phyloP scores from a whole-genome alignment of 768 basidiomycete species.

The Kwoniella newhampshirensis region DNA sequence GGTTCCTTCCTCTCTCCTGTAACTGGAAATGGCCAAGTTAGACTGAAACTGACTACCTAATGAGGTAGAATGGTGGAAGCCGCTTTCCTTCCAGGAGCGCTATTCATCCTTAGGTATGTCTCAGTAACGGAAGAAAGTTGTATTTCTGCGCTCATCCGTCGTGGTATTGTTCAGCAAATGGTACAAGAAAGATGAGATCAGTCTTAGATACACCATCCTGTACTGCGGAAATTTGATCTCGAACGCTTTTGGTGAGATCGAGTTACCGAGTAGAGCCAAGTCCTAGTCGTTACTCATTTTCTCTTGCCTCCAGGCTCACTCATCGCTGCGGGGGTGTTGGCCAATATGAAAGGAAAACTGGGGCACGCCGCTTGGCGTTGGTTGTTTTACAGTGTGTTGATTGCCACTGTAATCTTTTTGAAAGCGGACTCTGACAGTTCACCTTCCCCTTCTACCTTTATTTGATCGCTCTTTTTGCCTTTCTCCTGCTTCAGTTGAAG shows the following conservation, averaged over 20 bases:
- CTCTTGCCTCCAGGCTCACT: not conserved
- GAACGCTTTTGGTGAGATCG: conserved; percentile 8
- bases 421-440: too few species aligned
- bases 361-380: conserved; percentile 23
- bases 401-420: too few species aligned
- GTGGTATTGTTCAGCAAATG: conserved; percentile 16
- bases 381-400: conserved; percentile 19
- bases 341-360: conserved; percentile 19
- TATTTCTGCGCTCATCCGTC: not conserved
- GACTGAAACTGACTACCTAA: too few species aligned
- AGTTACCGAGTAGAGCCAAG: too few species aligned
- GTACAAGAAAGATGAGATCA: conserved; percentile 40
- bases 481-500: conserved; percentile 12
- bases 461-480: too few species aligned
- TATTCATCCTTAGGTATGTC: conserved; percentile 35
- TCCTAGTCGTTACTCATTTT: too few species aligned
- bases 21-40: too few species aligned
- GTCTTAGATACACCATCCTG: conserved; percentile 34
- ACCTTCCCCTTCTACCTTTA: too few species aligned
- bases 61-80: conserved; percentile 27
- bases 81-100: conserved; percentile 53
- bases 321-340: conserved; percentile 21
- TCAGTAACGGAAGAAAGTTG: not conserved
- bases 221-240: conserved; percentile 20
- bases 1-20: too few species aligned